Evolutionary conservation across 78 protist species (phyloP), one percentile per base, ranked within the genome.

Genomic region (Pigoraptor vietnamica): DNA sequence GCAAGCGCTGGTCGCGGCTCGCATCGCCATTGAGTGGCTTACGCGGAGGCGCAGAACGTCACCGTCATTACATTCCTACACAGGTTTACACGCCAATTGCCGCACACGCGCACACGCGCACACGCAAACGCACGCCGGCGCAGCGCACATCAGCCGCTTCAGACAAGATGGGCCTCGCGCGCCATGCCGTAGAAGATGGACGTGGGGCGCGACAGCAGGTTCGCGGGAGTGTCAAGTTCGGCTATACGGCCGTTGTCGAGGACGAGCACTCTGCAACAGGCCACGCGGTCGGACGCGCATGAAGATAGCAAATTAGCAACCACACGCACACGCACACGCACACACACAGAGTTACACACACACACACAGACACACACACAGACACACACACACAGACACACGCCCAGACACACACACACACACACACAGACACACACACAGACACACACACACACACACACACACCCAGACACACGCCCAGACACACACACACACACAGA

Each of bases 231-330:
- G 38, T 83, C 88, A 32, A 83, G 25, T 37, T 83, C 88, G 6
- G 25, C 88, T 0, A 83, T 35, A 1, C 88, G 88, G 9, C 88
- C 88, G 25, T 6, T 24, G 88, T 83, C 88, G 2, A 83, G 88
- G 34, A 83, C 88, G 24, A 83, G 35, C 23, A 83, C 25, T 32
- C 88, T 23, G 89, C 94, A 96, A 38, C 81, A 39, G 92, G 95
- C 99, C 93, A 98, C n/a, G n/a, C n/a, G n/a, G n/a, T n/a, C n/a
- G n/a, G n/a, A n/a, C n/a, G n/a, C n/a, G n/a, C n/a, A n/a, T n/a
- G n/a, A n/a, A n/a, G n/a, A n/a, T n/a, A n/a, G n/a, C n/a, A n/a
- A n/a, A n/a, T n/a, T n/a, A n/a, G n/a, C n/a, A n/a, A n/a, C n/a
- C n/a, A n/a, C n/a, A n/a, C n/a, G n/a, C n/a, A n/a, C n/a, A n/a